Evolutionary conservation across 2,329 filamentous ascomycete species (phyloP).

Genomic region (Neoscytalidium dimidiatum): DNA sequence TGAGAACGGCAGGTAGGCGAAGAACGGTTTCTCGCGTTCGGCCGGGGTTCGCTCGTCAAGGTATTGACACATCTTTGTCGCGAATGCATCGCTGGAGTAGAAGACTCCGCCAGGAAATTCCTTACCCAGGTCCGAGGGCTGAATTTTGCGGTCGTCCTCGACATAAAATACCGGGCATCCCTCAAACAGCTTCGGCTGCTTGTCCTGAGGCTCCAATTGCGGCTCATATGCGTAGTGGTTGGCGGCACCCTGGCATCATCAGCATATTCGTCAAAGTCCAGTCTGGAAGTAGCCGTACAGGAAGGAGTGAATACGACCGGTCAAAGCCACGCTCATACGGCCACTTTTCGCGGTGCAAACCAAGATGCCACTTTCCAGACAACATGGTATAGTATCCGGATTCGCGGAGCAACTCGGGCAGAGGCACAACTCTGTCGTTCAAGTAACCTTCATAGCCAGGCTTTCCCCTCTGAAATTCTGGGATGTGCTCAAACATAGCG

Average conservation of each 20-base stretch:
- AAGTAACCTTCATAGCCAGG: constrained; percentile 66
- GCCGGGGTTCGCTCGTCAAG: constrained; percentile 24
- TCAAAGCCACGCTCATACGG: constrained; percentile 23
- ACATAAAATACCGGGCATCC: constrained; percentile 27
- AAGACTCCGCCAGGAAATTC: constrained; percentile 25
- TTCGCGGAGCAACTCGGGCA: constrained; percentile 61
- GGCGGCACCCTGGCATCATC: constrained; percentile 20
- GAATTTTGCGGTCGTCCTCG: constrained; percentile 26
- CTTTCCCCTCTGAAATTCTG: constrained; percentile 55
- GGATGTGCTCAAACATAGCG: constrained; percentile 57
- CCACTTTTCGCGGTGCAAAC: constrained; percentile 20
- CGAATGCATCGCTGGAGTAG: constrained; percentile 36
- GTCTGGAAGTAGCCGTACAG: not conserved
- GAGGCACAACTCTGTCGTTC: constrained; percentile 59
- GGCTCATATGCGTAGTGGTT: constrained; percentile 43
- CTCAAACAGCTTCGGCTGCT: constrained; percentile 22
- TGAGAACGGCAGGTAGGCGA: constrained; percentile 32
- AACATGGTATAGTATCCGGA: constrained; percentile 23
- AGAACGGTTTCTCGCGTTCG: constrained; percentile 30
- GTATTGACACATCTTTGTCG: constrained; percentile 31
- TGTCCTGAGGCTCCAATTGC: constrained; percentile 25
- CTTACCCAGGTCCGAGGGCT: constrained; percentile 22
- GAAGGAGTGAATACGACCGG: constrained; percentile 20
- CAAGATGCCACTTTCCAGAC: constrained; percentile 25
- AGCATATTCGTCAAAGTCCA: not conserved